Conservation (phyloP, 176 grass and related monocot genomes). For the Hyparrhenia diplandra region DNA sequence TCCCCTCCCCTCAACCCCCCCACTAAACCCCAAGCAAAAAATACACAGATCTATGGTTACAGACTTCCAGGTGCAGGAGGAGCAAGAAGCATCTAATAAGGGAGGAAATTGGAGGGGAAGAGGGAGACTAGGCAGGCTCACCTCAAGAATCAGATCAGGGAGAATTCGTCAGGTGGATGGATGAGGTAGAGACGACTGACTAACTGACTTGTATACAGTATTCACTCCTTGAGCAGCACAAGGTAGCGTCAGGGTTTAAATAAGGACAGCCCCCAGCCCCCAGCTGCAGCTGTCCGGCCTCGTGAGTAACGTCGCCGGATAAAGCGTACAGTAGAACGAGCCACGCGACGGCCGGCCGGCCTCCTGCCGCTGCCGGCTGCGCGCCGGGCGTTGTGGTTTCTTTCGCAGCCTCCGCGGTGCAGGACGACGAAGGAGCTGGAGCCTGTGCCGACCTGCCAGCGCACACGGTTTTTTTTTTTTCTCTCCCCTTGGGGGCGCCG, state of each 20-base stretch:
- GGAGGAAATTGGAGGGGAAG: not conserved
- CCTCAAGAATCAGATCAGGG: constrained; percentile 9
- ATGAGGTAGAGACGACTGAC: not conserved
- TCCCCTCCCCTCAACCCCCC: not conserved
- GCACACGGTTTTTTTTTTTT: not conserved
- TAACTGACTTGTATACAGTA: not conserved
- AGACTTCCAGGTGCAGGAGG: not conserved
- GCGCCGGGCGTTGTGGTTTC: not conserved
- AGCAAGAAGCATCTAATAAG: not conserved
- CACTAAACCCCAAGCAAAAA: not conserved
- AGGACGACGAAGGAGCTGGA: not conserved
- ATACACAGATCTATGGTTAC: constrained; percentile 2
- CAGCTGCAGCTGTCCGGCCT: not conserved
- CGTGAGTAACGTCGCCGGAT: not conserved
- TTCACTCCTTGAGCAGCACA: not conserved
- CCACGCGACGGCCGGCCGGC: not conserved
- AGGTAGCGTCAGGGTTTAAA: not conserved
- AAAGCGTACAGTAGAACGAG: not conserved
- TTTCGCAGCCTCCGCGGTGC: not conserved
- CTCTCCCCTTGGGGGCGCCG: not conserved
- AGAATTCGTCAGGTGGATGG: not conserved
- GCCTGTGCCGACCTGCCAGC: not conserved
- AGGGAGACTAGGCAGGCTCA: not conserved
- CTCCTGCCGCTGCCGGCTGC: not conserved
- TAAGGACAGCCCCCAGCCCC: not conserved